phyloP scores from a whole-genome alignment of 352 stramenopile species.

The Globisporangium cylindrosporum region DNA sequence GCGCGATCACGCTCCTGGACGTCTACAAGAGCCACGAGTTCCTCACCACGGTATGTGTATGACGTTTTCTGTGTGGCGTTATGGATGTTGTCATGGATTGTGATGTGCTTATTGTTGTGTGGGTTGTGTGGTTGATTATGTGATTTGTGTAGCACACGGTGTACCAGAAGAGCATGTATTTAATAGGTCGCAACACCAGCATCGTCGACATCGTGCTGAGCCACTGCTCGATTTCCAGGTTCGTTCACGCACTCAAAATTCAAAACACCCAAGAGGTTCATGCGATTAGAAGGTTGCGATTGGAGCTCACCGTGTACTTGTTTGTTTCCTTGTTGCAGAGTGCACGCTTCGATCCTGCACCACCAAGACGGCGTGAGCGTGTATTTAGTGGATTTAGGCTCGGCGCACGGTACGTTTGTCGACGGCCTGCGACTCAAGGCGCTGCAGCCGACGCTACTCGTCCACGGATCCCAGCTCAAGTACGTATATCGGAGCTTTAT shows the following conservation, averaged over 20 bases:
- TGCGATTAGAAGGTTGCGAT: background rate
- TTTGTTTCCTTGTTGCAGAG: slow-evolving; percentile 22
- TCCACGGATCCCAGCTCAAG: slow-evolving; percentile 58
- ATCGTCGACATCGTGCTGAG: slow-evolving; percentile 80
- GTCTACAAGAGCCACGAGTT: slow-evolving; percentile 84
- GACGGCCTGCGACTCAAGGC: slow-evolving; percentile 56
- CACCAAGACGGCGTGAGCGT: slow-evolving; percentile 62
- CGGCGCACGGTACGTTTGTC: slow-evolving; percentile 75
- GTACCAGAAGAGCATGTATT: slow-evolving; percentile 71
- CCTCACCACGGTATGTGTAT: slow-evolving; percentile 52
- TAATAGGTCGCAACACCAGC: slow-evolving; percentile 71
- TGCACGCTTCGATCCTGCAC: slow-evolving; percentile 73
- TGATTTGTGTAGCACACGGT: slow-evolving; percentile 54
- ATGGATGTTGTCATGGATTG: background rate
- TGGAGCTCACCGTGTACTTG: background rate
- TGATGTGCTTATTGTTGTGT: background rate
- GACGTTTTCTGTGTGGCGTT: slow-evolving; percentile 1
- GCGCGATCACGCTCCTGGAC: slow-evolving; percentile 61
- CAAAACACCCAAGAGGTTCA: background rate
- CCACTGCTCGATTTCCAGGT: slow-evolving; percentile 79
- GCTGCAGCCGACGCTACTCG: slow-evolving; percentile 67
- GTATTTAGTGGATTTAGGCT: slow-evolving; percentile 78
- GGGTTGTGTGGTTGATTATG: background rate
- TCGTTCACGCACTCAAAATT: background rate
- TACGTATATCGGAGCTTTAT: slow-evolving; percentile 14